phyloP scores from a whole-genome alignment of 2,329 filamentous ascomycete genomes.

The Alternaria sp. region DNA sequence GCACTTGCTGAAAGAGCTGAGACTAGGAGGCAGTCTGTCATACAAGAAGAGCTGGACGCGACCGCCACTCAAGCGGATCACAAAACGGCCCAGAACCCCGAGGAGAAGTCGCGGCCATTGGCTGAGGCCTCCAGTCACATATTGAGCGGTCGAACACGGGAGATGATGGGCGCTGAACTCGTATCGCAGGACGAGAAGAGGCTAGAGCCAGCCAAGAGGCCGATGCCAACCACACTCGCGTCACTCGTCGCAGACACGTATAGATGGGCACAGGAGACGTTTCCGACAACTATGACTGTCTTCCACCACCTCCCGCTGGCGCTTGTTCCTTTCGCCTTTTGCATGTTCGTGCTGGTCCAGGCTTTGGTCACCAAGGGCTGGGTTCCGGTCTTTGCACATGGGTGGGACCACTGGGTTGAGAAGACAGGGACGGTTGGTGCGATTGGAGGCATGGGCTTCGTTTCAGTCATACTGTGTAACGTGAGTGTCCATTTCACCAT shows the following conservation, averaged over 20 bases:
- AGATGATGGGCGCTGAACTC: not conserved
- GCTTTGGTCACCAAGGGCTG: constrained; percentile 75
- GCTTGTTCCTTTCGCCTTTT: constrained; percentile 73
- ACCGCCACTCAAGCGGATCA: constrained; percentile 8
- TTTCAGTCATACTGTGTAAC: constrained; percentile 74
- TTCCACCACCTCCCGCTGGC: constrained; percentile 70
- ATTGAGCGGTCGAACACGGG: constrained; percentile 5
- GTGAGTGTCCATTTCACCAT: constrained; percentile 57
- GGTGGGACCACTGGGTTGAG: constrained; percentile 75
- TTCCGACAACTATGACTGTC: constrained; percentile 72
- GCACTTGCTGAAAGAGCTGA: constrained; percentile 44
- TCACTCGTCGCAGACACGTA: constrained; percentile 58
- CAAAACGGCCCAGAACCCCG: not conserved
- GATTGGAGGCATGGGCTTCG: constrained; percentile 75
- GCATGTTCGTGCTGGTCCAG: constrained; percentile 78
- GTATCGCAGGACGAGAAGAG: constrained; percentile 10
- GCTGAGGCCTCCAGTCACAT: constrained; percentile 4
- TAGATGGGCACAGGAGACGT: constrained; percentile 71
- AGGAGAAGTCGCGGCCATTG: constrained; percentile 18
- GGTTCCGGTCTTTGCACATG: constrained; percentile 74
- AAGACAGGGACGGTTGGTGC: constrained; percentile 73
- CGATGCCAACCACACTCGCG: constrained; percentile 57
- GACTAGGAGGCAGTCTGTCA: constrained; percentile 38
- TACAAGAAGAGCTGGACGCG: constrained; percentile 11
- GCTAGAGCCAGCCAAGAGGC: constrained; percentile 2